Conservation (phyloP, 2,329 filamentous ascomycete genomes). For the Alternaria rosae region DNA sequence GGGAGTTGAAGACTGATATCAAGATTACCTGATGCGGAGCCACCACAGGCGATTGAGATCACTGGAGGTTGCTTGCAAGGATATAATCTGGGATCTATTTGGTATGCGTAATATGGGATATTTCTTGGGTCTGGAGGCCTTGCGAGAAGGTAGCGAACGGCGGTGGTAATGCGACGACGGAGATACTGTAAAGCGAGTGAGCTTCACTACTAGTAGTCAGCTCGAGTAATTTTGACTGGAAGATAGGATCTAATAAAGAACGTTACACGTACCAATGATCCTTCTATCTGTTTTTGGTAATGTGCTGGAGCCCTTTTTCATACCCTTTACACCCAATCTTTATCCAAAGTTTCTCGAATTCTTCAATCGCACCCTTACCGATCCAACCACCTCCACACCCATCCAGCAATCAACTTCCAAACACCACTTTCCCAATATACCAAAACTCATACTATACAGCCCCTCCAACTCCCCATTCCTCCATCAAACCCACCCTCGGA, state of each 20-base stretch:
- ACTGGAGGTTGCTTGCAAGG: not conserved
- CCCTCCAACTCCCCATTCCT: not conserved
- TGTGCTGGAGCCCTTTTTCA: too few relatives aligned
- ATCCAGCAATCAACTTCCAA: too few relatives aligned
- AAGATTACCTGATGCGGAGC: constrained; percentile 7
- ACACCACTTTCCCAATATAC: too few relatives aligned
- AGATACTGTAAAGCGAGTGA: not conserved
- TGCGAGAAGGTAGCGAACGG: not conserved
- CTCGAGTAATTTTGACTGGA: not conserved
- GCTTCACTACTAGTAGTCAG: not conserved
- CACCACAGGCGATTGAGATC: not conserved
- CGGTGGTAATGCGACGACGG: not conserved
- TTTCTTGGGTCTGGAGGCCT: not conserved
- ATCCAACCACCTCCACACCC: too few relatives aligned
- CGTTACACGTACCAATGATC: too few relatives aligned
- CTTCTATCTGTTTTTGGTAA: too few relatives aligned
- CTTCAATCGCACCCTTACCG: too few relatives aligned
- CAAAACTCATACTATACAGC: too few relatives aligned
- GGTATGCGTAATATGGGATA: not conserved
- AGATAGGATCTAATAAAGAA: rapidly evolving
- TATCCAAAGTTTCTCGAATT: too few relatives aligned
- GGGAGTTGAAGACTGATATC: constrained; percentile 18
- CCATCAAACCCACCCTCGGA: not conserved
- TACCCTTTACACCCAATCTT: too few relatives aligned
- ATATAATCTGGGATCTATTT: not conserved